Base-by-base conservation (phyloP, 352 stramenopile species). In the Thalassiosira allenii region DNA sequence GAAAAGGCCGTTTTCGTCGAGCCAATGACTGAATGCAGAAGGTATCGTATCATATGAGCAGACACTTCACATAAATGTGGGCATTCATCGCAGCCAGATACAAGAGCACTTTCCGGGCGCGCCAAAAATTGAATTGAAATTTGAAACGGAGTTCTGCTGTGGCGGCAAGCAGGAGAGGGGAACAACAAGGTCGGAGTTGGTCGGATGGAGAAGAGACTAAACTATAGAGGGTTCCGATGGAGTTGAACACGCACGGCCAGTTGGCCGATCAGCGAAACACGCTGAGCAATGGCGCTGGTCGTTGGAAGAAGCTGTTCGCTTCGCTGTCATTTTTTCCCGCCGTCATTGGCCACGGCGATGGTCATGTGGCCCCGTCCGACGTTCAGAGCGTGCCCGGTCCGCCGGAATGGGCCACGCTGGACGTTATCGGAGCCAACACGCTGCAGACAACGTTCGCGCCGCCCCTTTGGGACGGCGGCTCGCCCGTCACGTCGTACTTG, bases 361-460 rank as follows among this genome's bases (percentile, higher is more conserved):
- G 4, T 5, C 9, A 12, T 14, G 12, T 20, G 5, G 9, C 25
- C 23, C 52, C 52, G 22, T 3, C 5, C 5, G n/a, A n/a, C n/a
- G 23, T 17, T 8, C 67, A 25, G 73, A 68, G 34, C 5, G 66
- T 87, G 30, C 79, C 72, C 20, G 79, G 79, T 20, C 79, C 79
- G 22, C 79, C 79, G 0, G 68, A 80, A 58, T 81, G 67, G 68
- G 74, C 71, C 43, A 80, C 66, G 33, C 33, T 89, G 17, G 61
- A 81, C 37, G 86, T 94, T 3, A 82, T 96, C 66, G 94, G 92
- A 44, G 86, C 94, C 11, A 90, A 97, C 65, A 90, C 86, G 33
- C 70, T 97, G 5, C 61, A 87, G 17, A 87, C 96, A 1, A 77
- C 81, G 4, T 97, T 95, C 88, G 84, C 94, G 30, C 94, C 95